Percentiles rank a stretch among this genome's conserved stretches.
Conservation (phyloP, 768 basidiomycete species). For the Lactarius trivialis region DNA sequence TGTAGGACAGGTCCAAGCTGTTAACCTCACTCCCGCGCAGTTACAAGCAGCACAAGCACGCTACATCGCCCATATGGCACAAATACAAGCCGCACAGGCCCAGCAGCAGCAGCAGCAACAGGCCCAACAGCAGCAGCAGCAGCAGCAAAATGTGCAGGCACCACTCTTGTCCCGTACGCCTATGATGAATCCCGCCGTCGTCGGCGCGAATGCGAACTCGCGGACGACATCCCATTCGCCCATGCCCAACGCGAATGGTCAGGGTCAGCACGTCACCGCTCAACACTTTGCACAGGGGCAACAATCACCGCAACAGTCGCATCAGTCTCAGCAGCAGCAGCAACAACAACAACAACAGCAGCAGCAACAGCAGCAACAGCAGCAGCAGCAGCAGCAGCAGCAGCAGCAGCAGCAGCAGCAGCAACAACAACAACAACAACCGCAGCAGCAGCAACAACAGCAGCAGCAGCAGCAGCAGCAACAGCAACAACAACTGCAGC, state of each 20-base stretch:
- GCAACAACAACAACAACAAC: conserved; percentile 17
- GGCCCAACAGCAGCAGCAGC: conserved; percentile 25
- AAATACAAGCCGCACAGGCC: conserved; percentile 18
- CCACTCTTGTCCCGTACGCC: conserved; percentile 23
- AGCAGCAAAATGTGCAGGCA: conserved; percentile 24
- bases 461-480: conserved; percentile 17
- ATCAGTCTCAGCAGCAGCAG: conserved; percentile 13
- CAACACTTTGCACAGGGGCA: conserved; percentile 12
- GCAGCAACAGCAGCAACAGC: conserved; percentile 15
- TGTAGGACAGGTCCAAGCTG: conserved; percentile 8
- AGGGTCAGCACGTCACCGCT: conserved; percentile 20
- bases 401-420: too few relatives aligned
- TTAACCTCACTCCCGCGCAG: neutral
- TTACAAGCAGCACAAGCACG: conserved; percentile 1
- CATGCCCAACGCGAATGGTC: conserved; percentile 18
- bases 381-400: conserved; percentile 12
- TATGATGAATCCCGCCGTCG: conserved; percentile 10
- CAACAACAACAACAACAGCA: conserved; percentile 14
- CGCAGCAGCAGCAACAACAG: conserved; percentile 14
- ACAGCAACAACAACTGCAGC: too few relatives aligned
- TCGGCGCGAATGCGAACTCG: conserved; percentile 4
- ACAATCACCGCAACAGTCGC: conserved; percentile 14
- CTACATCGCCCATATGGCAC: conserved; percentile 12
- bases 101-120: conserved; percentile 26
- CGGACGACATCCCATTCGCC: conserved; percentile 19